Evolutionary conservation across 2,329 filamentous ascomycete genomes (phyloP).

Genomic region (Sporothrix humicola): DNA sequence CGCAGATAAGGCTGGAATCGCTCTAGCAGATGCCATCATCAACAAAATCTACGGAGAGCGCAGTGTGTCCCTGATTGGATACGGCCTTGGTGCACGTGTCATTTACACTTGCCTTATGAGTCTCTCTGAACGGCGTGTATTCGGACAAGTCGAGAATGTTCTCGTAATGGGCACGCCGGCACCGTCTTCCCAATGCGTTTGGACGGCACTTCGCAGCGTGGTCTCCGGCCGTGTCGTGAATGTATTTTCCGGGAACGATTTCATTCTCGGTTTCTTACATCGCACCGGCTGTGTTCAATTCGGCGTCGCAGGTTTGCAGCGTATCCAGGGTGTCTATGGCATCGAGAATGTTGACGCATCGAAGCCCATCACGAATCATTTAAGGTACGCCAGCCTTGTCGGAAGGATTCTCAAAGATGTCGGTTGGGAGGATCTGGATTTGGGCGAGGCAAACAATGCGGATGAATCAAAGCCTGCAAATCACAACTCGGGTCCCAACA

Average conservation of each 20-base stretch:
- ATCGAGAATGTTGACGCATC: conserved; percentile 73
- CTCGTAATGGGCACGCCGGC: conserved; percentile 83
- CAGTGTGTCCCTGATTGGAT: conserved; percentile 79
- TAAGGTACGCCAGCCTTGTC: conserved; percentile 71
- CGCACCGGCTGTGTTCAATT: conserved; percentile 80
- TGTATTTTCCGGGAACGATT: conserved; percentile 85
- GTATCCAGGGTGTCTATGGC: conserved; percentile 67
- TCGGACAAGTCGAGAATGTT: conserved; percentile 84
- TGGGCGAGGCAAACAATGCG: conserved; percentile 45
- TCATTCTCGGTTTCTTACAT: conserved; percentile 86
- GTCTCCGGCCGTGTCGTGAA: conserved; percentile 87
- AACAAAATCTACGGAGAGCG: conserved; percentile 84
- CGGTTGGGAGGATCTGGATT: conserved; percentile 70
- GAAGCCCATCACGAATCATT: conserved; percentile 69
- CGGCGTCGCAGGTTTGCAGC: conserved; percentile 83
- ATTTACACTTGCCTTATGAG: conserved; percentile 84
- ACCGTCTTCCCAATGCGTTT: conserved; percentile 72
- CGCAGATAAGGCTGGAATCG: conserved; percentile 73
- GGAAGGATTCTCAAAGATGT: conserved; percentile 70
- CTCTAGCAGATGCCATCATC: conserved; percentile 79
- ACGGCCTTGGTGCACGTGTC: conserved; percentile 79
- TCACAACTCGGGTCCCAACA: conserved; percentile 3
- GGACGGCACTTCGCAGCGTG: conserved; percentile 77
- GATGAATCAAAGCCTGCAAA: conserved; percentile 39
- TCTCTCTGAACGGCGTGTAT: conserved; percentile 79